These are phyloP conservation scores for Fusarium algeriense DNA, from an alignment of 2,329 filamentous ascomycete species.

Conservation along the genomic window DNA sequence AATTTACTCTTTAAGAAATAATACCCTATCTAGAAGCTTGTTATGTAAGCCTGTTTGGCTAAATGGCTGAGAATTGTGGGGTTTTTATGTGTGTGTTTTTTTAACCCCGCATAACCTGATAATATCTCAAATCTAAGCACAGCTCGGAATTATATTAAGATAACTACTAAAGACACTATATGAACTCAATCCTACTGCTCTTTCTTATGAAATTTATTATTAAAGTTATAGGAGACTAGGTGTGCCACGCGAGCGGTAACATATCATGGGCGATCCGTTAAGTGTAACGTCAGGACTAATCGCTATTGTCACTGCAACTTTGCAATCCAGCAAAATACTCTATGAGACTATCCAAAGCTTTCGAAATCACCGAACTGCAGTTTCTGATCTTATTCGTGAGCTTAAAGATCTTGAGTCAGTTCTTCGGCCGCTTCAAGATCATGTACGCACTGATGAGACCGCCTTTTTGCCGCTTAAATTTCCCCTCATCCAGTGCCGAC, in stretches of 20 bases:
- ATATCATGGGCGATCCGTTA: slow-evolving; percentile 9
- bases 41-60: too few relatives aligned
- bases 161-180: too few relatives aligned
- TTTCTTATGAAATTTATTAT: background rate
- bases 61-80: too few relatives aligned
- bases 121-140: too few relatives aligned
- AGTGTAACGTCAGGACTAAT: slow-evolving; percentile 17
- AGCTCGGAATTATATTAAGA: too few relatives aligned
- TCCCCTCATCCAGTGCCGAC: slow-evolving; percentile 56
- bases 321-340: slow-evolving; percentile 36
- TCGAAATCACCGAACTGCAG: slow-evolving; percentile 21
- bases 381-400: slow-evolving; percentile 22
- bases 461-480: slow-evolving; percentile 40
- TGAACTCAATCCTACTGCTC: too few relatives aligned
- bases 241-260: background rate
- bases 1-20: too few relatives aligned
- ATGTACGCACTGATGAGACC: slow-evolving; percentile 17
- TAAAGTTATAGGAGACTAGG: background rate
- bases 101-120: too few relatives aligned
- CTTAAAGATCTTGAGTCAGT: slow-evolving; percentile 8
- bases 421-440: slow-evolving; percentile 1
- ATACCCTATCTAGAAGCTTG: too few relatives aligned
- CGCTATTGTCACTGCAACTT: slow-evolving; percentile 26
- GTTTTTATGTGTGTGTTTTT: too few relatives aligned
- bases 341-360: slow-evolving; percentile 38